phyloP scores from a whole-genome alignment of 1,284 basidiomycete genomes.

The Athelia psychrophila region DNA sequence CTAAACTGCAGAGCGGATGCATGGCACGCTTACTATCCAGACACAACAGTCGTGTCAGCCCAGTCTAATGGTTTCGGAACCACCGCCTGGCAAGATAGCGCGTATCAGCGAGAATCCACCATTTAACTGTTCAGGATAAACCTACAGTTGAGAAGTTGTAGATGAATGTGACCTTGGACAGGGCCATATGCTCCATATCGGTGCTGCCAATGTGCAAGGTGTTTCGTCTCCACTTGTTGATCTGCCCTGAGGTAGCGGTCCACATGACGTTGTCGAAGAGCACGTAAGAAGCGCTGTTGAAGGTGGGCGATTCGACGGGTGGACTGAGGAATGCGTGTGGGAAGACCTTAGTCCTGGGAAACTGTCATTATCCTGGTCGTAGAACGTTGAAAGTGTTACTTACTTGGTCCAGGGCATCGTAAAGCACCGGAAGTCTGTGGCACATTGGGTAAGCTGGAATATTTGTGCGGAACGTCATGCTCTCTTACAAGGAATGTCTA shows the following conservation, averaged over 20 bases:
- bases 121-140: not conserved
- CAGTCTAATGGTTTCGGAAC: slow-evolving; percentile 76
- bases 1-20: not conserved
- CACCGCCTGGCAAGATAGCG: slow-evolving; percentile 37
- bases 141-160: slow-evolving; percentile 40
- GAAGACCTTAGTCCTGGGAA: slow-evolving; percentile 54
- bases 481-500: not conserved
- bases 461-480: no score
- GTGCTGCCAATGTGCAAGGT: slow-evolving; percentile 55
- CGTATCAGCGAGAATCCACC: not conserved
- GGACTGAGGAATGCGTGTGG: slow-evolving; percentile 62
- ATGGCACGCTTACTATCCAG: slow-evolving; percentile 46
- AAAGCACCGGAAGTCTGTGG: slow-evolving; percentile 70
- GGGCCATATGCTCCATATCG: slow-evolving; percentile 62
- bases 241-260: slow-evolving; percentile 68
- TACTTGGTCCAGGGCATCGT: slow-evolving; percentile 72
- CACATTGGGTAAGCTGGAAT: slow-evolving; percentile 26
- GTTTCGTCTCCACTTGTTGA: slow-evolving; percentile 71
- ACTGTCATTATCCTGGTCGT: slow-evolving; percentile 9
- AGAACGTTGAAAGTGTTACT: slow-evolving; percentile 6
- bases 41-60: slow-evolving; percentile 66
- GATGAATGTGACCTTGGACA: slow-evolving; percentile 70
- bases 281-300: slow-evolving; percentile 56
- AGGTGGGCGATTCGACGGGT: slow-evolving; percentile 48
- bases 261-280: slow-evolving; percentile 79